Percentiles rank a stretch among this genome's conserved stretches.
Evolutionary conservation across 345 rosid genomes (phyloP).

Genomic region (Durio zibethinus): DNA sequence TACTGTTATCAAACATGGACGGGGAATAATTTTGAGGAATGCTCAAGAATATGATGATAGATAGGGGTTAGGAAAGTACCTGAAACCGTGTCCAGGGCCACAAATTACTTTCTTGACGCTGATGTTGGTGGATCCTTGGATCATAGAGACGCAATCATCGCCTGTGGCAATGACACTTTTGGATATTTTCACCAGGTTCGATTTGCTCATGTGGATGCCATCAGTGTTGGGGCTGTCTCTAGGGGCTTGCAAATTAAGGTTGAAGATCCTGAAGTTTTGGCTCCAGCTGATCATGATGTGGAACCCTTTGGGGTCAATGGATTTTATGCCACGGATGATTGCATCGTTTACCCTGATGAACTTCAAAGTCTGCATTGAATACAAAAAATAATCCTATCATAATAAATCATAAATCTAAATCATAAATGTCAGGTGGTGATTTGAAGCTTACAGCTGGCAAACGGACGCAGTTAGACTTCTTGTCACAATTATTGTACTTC

Average conservation of each 20-base stretch:
- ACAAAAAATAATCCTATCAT: not conserved
- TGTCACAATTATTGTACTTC: slow-evolving; percentile 26
- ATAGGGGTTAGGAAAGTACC: slow-evolving; percentile 25
- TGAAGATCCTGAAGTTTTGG: slow-evolving; percentile 28
- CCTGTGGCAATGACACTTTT: slow-evolving; percentile 42
- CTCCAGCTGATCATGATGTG: slow-evolving; percentile 39
- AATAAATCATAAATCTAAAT: too few relatives aligned
- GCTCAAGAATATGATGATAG: not conserved
- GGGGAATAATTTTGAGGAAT: not conserved
- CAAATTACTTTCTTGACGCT: slow-evolving; percentile 43
- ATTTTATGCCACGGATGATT: slow-evolving; percentile 35
- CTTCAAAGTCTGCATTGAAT: slow-evolving; percentile 36
- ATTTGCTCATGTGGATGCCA: slow-evolving; percentile 62
- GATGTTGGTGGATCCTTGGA: slow-evolving; percentile 48
- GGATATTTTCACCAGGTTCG: slow-evolving; percentile 39
- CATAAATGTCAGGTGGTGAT: not conserved
- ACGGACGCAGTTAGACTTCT: slow-evolving; percentile 13
- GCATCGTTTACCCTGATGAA: slow-evolving; percentile 33
- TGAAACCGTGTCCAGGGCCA: slow-evolving; percentile 73
- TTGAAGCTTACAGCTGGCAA: slow-evolving; percentile 31
- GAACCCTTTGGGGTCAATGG: slow-evolving; percentile 67
- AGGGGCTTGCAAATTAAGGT: slow-evolving; percentile 39
- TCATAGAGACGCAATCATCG: slow-evolving; percentile 59
- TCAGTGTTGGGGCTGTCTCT: slow-evolving; percentile 60
- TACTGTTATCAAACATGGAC: slow-evolving; percentile 27